Evolutionary conservation across 2,329 filamentous ascomycete genomes (phyloP), one percentile per base, ranked within the genome.

Genomic region (Gaeumannomyces sp.): DNA sequence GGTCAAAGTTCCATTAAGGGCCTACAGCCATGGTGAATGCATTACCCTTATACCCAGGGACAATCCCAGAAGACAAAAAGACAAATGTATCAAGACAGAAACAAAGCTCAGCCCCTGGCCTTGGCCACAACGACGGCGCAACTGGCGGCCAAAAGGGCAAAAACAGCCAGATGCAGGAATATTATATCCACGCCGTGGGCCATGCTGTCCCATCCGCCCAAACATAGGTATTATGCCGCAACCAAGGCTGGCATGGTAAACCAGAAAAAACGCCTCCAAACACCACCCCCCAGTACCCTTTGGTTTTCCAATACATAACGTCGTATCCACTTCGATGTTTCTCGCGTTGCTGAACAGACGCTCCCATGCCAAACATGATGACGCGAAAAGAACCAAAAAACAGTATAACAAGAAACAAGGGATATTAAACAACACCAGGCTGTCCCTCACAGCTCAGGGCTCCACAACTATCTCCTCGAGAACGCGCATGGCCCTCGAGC

Each of bases 401-500:
- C n/a, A 61, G 4, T 28, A 45, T 16, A 27, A 27, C n/a, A 38
- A 13, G 10, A 60, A 60, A 38, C 22, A 60, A 35, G 59, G 38
- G n/a, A 35, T 35, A 38, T 29, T 29, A 59, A 28, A 59, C 57
- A 28, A 29, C 57, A 27, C 19, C 14, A 22, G 29, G 57, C 27
- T 59, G 25, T 2, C 45, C 45, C 19, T 50, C 19, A 10, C 19
- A 22, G 45, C 22, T 53, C 45, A 53, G 19, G 45, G 81, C 62
- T 84, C 83, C 1, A 81, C 79, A 63, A 89, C 80, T 66, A 96
- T 79, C 1, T 89, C 89, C 76, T 95, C 92, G 64, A 99, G 78
- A 7, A 86, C 85, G 61, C 82, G 83, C 84, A 97, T 88, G 0
- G 93, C 95, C 72, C 87, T 85, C 25, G 83, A 85, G 0, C 93